Evolutionary conservation across 352 stramenopile genomes (phyloP), one percentile per base, ranked within the genome.

Genomic region (Aphanomyces euteiches): DNA sequence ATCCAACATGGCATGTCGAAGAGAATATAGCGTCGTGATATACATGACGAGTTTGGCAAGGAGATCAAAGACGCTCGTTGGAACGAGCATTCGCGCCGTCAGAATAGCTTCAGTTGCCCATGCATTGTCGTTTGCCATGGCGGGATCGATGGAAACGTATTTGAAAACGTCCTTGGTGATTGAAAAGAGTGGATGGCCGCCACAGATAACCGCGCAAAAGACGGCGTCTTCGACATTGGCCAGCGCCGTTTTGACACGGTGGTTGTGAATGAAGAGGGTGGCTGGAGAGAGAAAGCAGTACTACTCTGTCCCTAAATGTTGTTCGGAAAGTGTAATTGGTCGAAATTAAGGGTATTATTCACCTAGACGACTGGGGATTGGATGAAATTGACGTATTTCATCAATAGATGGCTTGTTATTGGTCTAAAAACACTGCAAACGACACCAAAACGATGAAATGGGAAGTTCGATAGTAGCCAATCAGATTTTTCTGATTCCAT

Each of bases 201-300:
- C 19, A 7, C 28, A 61, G 17, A 61, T 2, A 5, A n/a, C 43
- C 12, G 43, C 39, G 34, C 3, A 45, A 19, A 61, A 19, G 54
- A 61, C n/a, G 0, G 54, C 7, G 21, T 61, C 54, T 7, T 28
- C 54, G 15, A 61, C 39, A 37, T 61, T 61, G 19, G 43, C 19
- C 7, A 61, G 5, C 19, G 54, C 41, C 17, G 54, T 17, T 61
- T 61, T 61, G 15, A 37, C n/a, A 13, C 54, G 54, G 12, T 19
- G 12, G 3, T 37, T 61, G 12, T 37, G n/a, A 7, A 61, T 10
- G 43, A 61, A 61, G 7, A 61, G 37, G n/a, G 41, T 40, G 28
- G 12, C 10, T 10, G 54, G 54, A 28, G 54, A 61, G 7, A 37
- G 28, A 40, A 61, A 61, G 5, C 54, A 45, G 54, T 61, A 61